These are phyloP conservation scores for Spergularia marina DNA, from an alignment of 148 eudicot genomes.

Conservation along the genomic window DNA sequence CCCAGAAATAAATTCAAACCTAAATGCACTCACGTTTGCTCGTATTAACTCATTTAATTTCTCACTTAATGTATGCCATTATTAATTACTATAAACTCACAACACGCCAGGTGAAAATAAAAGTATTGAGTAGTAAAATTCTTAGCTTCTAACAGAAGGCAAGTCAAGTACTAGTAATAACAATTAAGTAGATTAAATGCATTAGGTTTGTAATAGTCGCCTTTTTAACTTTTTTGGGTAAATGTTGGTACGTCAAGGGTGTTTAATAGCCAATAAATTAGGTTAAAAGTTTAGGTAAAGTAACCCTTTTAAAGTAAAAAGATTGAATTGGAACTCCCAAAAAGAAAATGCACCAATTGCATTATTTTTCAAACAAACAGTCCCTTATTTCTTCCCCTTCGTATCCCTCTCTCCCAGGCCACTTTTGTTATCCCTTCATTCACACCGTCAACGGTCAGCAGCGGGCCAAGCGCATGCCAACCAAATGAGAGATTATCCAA, in stretches of 20 bases:
- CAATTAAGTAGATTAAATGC: conserved; percentile 10
- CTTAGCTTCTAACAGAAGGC: conserved; percentile 31
- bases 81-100: neutral
- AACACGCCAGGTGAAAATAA: neutral
- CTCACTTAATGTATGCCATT: neutral
- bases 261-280: conserved; percentile 19
- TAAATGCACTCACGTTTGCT: conserved; percentile 21
- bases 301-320: conserved; percentile 12
- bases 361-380: conserved; percentile 13
- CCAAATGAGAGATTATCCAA: conserved; percentile 16
- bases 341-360: neutral
- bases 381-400: neutral
- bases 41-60: neutral
- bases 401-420: neutral
- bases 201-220: neutral
- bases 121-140: conserved; percentile 4
- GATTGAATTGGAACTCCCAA: conserved; percentile 1
- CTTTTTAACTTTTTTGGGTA: conserved; percentile 23
- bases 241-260: conserved; percentile 8
- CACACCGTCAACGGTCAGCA: conserved; percentile 30
- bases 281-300: conserved; percentile 31
- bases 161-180: neutral
- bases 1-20: conserved; percentile 7
- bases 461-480: conserved; percentile 32
- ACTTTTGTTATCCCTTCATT: neutral